Conservation (phyloP, 1,284 basidiomycete species). For the Earliella scabrosa region DNA sequence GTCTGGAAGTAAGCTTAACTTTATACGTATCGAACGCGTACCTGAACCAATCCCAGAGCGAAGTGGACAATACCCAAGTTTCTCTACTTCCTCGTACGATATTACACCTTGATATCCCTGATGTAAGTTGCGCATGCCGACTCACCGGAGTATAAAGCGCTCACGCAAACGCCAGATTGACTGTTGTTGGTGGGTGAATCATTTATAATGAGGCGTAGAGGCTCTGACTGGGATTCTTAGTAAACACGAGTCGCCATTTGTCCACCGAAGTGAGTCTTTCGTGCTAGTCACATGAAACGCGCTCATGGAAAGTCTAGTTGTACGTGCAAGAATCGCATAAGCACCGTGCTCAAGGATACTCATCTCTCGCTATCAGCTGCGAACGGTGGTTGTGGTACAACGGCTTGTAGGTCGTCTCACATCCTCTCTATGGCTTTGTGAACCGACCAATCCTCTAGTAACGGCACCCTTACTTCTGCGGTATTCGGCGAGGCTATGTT, state of each 20-base stretch:
- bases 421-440: no score
- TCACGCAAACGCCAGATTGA: no score
- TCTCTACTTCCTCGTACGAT: constrained; percentile 18
- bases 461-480: constrained; percentile 12
- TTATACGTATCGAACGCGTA: neutral
- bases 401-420: neutral
- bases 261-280: constrained; percentile 1
- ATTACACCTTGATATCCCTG: constrained; percentile 11
- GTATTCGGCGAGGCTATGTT: constrained; percentile 20
- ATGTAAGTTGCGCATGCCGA: constrained; percentile 5
- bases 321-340: no score
- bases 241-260: constrained; percentile 4
- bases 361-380: constrained; percentile 3
- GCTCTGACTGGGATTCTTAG: no score
- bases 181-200: no score
- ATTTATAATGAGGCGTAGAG: no score
- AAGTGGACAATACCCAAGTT: constrained; percentile 15
- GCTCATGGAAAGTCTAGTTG: no score
- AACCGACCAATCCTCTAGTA: no score
- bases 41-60: no score
- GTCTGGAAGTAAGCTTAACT: constrained; percentile 16
- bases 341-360: no score
- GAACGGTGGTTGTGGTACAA: constrained; percentile 17
- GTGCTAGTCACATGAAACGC: no score
- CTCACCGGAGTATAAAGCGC: neutral